Base-by-base conservation (phyloP, 805 yeast genomes). In the Myxozyma vanderwaltii region DNA sequence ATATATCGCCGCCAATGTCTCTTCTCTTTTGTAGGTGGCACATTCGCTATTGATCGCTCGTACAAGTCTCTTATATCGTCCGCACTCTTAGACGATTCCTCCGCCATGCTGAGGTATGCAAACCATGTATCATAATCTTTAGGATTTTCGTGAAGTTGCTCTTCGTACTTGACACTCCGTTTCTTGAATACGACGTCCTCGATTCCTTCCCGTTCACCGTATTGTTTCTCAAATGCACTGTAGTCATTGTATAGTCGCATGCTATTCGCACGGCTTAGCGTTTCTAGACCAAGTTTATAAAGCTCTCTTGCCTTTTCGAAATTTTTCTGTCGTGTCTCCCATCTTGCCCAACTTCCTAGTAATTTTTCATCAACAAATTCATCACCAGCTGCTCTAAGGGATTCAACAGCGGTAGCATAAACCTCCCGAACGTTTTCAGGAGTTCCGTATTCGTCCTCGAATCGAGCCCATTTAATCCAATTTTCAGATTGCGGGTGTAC, bases 111-210 rank as follows among this genome's bases (percentile, higher is more conserved):
- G 1, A 89, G 59, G 67, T 85, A 85, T 0, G 81, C 70, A 92
- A 96, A 91, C 97, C 98, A 91, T 0, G 84, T 74, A 67, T 88
- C 94, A 71, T 83, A 85, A 72, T 89, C 88, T 36, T 54, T 41
- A 0, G 89, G 85, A 53, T 81, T 76, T 10, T 68, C 65, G 5
- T 68, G 59, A 13, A 88, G 65, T 21, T 73, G 75, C 2, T 74
- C 70, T 66, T 85, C 85, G 69, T 87, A 89, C 54, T 75, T 76
- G 5, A 76, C 71, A 60, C 78, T 80, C 58, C 96, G 75, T 66
- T 86, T 86, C 1, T 73, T 63, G 17, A 82, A 61, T 0, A 86
- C 76, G 1, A 83, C 81, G 2, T 71, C 66, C 61, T 84, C 85
- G n/a, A 85, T 78, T 0, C 82, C 79, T 13, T 76, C 79, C 38